Evolutionary conservation across 805 yeast species (phyloP), one percentile per base, ranked within the genome.

Genomic region (Komagataella populi): DNA sequence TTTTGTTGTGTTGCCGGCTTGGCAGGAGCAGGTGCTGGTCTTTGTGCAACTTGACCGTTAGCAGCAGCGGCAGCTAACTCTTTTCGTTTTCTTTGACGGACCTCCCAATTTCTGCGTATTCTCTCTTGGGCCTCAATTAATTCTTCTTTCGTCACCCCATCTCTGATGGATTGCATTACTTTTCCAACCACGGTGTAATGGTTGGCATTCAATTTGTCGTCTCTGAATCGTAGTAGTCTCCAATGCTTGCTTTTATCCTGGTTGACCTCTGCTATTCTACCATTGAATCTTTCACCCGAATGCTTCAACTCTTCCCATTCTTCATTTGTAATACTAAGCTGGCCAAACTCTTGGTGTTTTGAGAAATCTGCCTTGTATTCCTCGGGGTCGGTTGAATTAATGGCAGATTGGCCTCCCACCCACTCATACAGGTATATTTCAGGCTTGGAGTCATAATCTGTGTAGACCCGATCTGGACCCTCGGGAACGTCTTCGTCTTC

Each of bases 171-270:
- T 55, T 81, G 80, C 47, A 91, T 67, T 39, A 93, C 89, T 61
- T 85, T 91, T 54, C 80, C 80, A 5, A 90, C 96, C 22, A 87
- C 89, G 10, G 81, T 71, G 14, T 81, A 66, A 64, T 88, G 96
- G 64, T 93, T 93, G 6, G 95, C 98, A 61, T 86, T 83, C 16
- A 77, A 66, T 62, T 93, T 93, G 66, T 93, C 99, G 68, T 93
- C 96, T 63, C 99, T 76, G 65, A 91, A 93, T 54, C 99, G 73
- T 52, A 91, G 64, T 70, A 87, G 73, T 54, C 80, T 79, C 99
- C 99, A 93, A 48, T 74, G 77, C 3, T 84, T 83, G 18, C 67
- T 67, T 22, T 70, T 69, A 54, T 81, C 84, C 61, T 81, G 78
- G 51, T 84, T 74, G 55, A 93, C 88, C 65, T 93, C 99, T 1